Base-by-base conservation (phyloP, 176 grass and related monocot genomes). In the Melocanna baccifera region DNA sequence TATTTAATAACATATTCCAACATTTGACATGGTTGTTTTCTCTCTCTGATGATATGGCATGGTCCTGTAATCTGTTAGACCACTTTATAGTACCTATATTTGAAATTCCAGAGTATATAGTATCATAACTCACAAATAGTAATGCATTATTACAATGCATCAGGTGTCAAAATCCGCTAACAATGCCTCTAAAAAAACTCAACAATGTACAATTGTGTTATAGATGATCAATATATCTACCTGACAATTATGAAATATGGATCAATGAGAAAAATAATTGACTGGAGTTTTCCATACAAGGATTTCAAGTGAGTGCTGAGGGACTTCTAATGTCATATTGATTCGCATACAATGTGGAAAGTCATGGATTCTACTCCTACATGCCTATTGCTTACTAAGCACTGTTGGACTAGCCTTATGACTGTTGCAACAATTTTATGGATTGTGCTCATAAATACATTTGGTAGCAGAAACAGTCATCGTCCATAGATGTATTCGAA, bases 401-500 rank as follows among this genome's bases (percentile, higher is more conserved):
- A 61, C 23, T 29, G 62, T 29, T 28, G 2, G 34, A 36, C 55
- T 20, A 25, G 25, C 67, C 26, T 71, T 71, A 71, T 13, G 19
- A 62, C 12, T 83, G 37, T 56, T 83, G 25, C 40, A 83, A 61
- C 12, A 73, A 82, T 7, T 72, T 73, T 72, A n/a, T 41, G 12
- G 39, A 81, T 14, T 23, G 37, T 62, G 48, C 37, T 83, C 25
- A 58, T 71, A 25, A 70, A 80, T 67, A 25, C 16, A 57, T 63
- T 71, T 67, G 20, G 68, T 79, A 62, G 58, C 56, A 84, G 57
- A 72, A 80, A 65, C 19, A 78, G 26, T 41, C 20, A 52, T 52
- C 2, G 63, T 47, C 12, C 32, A 56, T 52, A 12, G 28, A 32
- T 72, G 43, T 53, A 78, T 83, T 76, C 67, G 7, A 34, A 58